Evolutionary conservation across 352 stramenopile species (phyloP), one percentile per base, ranked within the genome.

Genomic region (Phytophthora sojae): DNA sequence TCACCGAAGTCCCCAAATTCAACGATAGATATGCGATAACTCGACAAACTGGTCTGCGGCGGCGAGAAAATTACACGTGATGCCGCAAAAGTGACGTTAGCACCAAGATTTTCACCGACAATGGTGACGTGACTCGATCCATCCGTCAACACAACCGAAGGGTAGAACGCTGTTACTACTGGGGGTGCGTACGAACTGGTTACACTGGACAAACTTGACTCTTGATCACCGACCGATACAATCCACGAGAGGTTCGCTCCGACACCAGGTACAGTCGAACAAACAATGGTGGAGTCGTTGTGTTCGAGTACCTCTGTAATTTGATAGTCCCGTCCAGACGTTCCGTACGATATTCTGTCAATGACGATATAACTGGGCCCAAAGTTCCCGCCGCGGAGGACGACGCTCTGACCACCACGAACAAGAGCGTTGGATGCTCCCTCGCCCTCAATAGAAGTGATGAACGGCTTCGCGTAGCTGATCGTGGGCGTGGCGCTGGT

Each of bases 281-380:
- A 93, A 35, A 67, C 30, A 35, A 93, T 91, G 8, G 79, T 64
- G 26, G 80, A 86, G 67, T 93, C 79, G 51, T 86, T 87, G 69
- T 90, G 77, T 25, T 71, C 60, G 11, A 82, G 25, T n/a, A 89
- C 71, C 3, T 75, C 35, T 1, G 61, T 71, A 1, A 88, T 80
- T 6, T 79, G 39, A 55, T 83, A 90, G 45, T 92, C 86, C 37
- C 78, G 71, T 14, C 82, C 85, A 0, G 79, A 88, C 0, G 71
- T 52, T 6, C 86, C 86, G 51, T 92, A 93, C 6, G 83, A 86
- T 61, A 93, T 83, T 3, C 57, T 58, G 21, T 91, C 82, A 45
- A 93, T 72, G 6, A 58, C 37, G 0, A 83, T 62, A 26, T 59
- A 7, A 60, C 58, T 82, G 17, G 80, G 78, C 9, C 86, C 86